Base-by-base conservation (phyloP, 1,139 yeast genomes). In the Magnusiomyces ingens region DNA sequence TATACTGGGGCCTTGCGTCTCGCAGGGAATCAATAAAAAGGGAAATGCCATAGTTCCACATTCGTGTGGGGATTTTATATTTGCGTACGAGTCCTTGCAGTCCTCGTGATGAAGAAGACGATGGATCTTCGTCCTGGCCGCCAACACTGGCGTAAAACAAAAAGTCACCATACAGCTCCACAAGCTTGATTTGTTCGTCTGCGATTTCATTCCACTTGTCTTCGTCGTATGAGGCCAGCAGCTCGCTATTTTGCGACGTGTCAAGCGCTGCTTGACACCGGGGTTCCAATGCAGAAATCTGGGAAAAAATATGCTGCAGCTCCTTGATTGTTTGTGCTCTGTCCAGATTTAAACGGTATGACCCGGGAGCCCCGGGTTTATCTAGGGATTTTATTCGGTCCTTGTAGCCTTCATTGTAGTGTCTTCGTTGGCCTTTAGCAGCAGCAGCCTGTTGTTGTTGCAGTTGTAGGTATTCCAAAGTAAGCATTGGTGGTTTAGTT, bases 31-130 rank as follows among this genome's bases (percentile, higher is more conserved):
- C 71, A 29, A 67, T 56, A 47, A 62, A 62, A 48, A 56, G 59
- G 53, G 65, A 64, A n/a, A 67, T 60, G 29, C 70, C 71, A 43
- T 60, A 58, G 51, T 66, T 67, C 70, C 71, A 67, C 57, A 67
- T 58, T 10, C 69, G 59, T 26, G 64, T 57, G 1, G 69, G 66
- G 40, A 67, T 66, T 48, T 63, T 62, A 55, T 67, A 63, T 51
- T 66, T 65, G 37, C 59, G 58, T 21, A 66, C 64, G 38, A 67
- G 57, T 3, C 58, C 59, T 13, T 58, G 41, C 4, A 44, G 37
- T 12, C 47, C 32, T 44, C 32, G 26, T 17, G 47, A 44, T 8
- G 47, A 26, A 2, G 48, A 26, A 2, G 48, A 45, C 2, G 47
- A 26, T 2, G 36, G 6, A 11, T 29, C 18, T 21, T 38, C 21